phyloP scores from a whole-genome alignment of 2,329 filamentous ascomycete genomes.

The Xylaria hypoxylon region DNA sequence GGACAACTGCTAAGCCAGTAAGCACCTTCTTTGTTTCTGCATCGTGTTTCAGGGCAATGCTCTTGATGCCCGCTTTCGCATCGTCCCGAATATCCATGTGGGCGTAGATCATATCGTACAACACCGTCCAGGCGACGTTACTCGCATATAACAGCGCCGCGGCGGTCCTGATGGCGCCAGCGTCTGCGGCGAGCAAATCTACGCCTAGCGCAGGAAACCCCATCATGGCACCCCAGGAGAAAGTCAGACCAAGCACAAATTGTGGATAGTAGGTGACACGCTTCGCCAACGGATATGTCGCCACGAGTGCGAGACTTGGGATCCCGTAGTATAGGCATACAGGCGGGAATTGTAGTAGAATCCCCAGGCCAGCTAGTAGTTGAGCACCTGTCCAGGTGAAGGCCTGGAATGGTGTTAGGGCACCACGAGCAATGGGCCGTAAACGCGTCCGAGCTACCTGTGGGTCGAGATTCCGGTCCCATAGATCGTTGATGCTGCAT shows the following conservation, averaged over 20 bases:
- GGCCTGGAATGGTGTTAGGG: conserved; percentile 77
- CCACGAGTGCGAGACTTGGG: conserved; percentile 79
- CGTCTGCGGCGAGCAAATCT: conserved; percentile 73
- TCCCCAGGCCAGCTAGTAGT: conserved; percentile 76
- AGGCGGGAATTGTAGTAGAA: conserved; percentile 80
- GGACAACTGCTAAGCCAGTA: conserved; percentile 74
- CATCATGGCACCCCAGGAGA: conserved; percentile 90
- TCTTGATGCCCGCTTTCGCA: conserved; percentile 87
- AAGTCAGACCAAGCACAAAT: conserved; percentile 83
- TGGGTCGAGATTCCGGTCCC: conserved; percentile 88
- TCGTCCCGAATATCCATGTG: conserved; percentile 93
- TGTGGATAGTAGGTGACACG: conserved; percentile 90
- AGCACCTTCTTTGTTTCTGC: conserved; percentile 81
- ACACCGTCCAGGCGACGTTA: conserved; percentile 85
- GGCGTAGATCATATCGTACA: conserved; percentile 94
- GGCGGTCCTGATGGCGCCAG: conserved; percentile 63
- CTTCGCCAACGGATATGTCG: conserved; percentile 84
- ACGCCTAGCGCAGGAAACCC: conserved; percentile 86
- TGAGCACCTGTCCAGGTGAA: conserved; percentile 80
- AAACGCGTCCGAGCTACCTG: conserved; percentile 80
- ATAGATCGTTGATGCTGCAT: conserved; percentile 90
- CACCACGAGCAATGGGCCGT: conserved; percentile 83
- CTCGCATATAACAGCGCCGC: conserved; percentile 79
- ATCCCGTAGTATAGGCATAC: conserved; percentile 81
- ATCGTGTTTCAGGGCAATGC: conserved; percentile 84